These are phyloP conservation scores for Apodospora peruviana DNA, from an alignment of 495 filamentous ascomycete genomes.

Conservation along the genomic window DNA sequence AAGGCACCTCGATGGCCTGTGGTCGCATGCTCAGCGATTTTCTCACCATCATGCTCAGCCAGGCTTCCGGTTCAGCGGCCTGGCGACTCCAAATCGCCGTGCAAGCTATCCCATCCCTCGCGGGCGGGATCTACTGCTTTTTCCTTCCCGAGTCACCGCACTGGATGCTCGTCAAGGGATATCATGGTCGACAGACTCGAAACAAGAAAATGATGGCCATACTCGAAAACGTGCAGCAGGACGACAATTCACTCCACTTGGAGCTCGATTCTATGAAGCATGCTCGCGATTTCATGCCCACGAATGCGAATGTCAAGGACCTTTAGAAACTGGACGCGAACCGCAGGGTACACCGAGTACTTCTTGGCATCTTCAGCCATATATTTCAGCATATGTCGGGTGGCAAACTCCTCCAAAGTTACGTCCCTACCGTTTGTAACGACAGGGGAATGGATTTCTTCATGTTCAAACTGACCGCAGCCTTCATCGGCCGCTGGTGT, in stretches of 20 bases:
- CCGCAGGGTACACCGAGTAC: conserved; percentile 61
- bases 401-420: conserved; percentile 74
- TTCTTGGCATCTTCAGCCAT: conserved; percentile 9
- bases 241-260: too few species aligned
- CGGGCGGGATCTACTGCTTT: conserved; percentile 43
- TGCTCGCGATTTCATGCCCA: too few species aligned
- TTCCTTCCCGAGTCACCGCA: conserved; percentile 57
- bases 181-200: conserved; percentile 36
- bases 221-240: conserved; percentile 47
- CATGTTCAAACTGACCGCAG: conserved; percentile 62
- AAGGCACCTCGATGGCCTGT: conserved; percentile 64
- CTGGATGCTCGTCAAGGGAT: conserved; percentile 48
- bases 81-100: conserved; percentile 73
- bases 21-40: conserved; percentile 73
- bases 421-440: conserved; percentile 61
- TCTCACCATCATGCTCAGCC: conserved; percentile 68
- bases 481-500: conserved; percentile 68
- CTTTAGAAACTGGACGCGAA: conserved; percentile 68
- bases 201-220: conserved; percentile 57
- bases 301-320: conserved; percentile 58
- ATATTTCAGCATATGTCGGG: conserved; percentile 33
- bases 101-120: conserved; percentile 48
- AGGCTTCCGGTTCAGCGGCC: conserved; percentile 55
- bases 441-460: conserved; percentile 44
- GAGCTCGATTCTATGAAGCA: too few species aligned